Evolutionary conservation across 2,329 filamentous ascomycete species (phyloP), one percentile per base, ranked within the genome.

Genomic region (Aspergillus pseudonomiae): DNA sequence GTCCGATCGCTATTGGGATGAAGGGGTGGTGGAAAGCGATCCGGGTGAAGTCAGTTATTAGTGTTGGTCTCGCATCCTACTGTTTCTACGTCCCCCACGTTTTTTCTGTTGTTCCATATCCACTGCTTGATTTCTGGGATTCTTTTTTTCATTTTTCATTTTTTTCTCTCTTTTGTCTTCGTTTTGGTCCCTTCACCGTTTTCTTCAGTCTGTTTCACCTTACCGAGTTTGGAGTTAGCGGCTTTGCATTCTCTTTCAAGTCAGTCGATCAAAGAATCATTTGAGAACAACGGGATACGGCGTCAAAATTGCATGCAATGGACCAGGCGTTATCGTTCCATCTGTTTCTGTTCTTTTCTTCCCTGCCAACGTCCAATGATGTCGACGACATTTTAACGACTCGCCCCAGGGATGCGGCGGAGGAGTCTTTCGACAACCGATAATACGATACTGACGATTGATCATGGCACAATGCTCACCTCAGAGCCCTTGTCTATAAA

Each of bases 31-130:
- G 64, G 79, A 82, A 54, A 77, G 73, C 62, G 80, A 82, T 59
- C 72, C 74, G 11, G 80, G 80, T 12, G 77, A 81, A 69, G 78
- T 81, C 64, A 82, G 80, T 69, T 75, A 78, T 67, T 80, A 69
- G 71, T 45, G 34, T 54, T 63, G 39, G 36, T 57, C 48, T 41
- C 30, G 9, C 50, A 58, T 60, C 32, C 12, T 41, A 41, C 39
- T 41, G 39, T 48, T 58, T 62, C 19, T 56, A 43, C 39, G 43
- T 61, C 62, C 60, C 55, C n/a, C 56, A 61, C 62, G 45, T 53
- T 52, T 63, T 61, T 63, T 16, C 14, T 12, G 58, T 59, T 62
- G 56, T 56, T 57, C 41, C n/a, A 48, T 64, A 60, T 34, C 46
- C 28, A 19, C 45, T 59, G 48, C 55, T 58, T 61, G 59, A 43